A percentile compares a stretch with the other conserved stretches of the same genome.
These are phyloP conservation scores for Talaromyces sp. DNA, from an alignment of 2,329 filamentous ascomycete genomes.

Conservation along the genomic window DNA sequence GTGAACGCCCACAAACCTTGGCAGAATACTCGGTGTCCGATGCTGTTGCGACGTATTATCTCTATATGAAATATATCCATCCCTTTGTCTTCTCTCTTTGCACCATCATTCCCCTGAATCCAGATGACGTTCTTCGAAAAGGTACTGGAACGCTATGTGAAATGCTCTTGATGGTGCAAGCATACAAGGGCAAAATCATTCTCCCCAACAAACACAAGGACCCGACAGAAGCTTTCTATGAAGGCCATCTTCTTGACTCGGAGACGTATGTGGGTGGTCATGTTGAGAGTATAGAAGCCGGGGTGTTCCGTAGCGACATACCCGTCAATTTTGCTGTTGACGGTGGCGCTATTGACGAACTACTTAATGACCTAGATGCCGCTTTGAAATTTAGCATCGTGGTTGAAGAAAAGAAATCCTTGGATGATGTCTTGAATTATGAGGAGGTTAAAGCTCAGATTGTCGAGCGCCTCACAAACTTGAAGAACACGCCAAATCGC, in stretches of 20 bases:
- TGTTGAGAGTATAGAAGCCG: constrained; percentile 97
- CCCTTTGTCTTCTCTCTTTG: constrained; percentile 98
- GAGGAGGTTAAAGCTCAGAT: constrained; percentile 84
- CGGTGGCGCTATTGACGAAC: constrained; percentile 78
- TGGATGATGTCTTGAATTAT: constrained; percentile 76
- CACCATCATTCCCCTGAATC: constrained; percentile 88
- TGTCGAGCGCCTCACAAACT: constrained; percentile 58
- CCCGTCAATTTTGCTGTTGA: constrained; percentile 93
- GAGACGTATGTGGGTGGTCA: constrained; percentile 98
- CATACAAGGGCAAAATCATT: constrained; percentile 85
- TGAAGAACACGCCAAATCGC: constrained; percentile 80
- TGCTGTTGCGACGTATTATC: constrained; percentile 95
- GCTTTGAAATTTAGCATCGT: constrained; percentile 83
- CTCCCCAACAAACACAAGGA: constrained; percentile 94
- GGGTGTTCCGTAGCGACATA: constrained; percentile 93
- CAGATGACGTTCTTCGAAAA: constrained; percentile 88
- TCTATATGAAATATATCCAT: constrained; percentile 99
- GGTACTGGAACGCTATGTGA: constrained; percentile 98
- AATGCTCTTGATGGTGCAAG: constrained; percentile 98
- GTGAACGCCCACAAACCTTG: constrained; percentile 84
- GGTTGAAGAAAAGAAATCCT: constrained; percentile 75
- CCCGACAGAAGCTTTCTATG: constrained; percentile 89
- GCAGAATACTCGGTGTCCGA: constrained; percentile 99
- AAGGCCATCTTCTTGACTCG: constrained; percentile 90
- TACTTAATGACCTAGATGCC: constrained; percentile 78